Evolutionary conservation across 257 asterid species (phyloP), one percentile per base, ranked within the genome.

Genomic region (Voacanga thouarsii): DNA sequence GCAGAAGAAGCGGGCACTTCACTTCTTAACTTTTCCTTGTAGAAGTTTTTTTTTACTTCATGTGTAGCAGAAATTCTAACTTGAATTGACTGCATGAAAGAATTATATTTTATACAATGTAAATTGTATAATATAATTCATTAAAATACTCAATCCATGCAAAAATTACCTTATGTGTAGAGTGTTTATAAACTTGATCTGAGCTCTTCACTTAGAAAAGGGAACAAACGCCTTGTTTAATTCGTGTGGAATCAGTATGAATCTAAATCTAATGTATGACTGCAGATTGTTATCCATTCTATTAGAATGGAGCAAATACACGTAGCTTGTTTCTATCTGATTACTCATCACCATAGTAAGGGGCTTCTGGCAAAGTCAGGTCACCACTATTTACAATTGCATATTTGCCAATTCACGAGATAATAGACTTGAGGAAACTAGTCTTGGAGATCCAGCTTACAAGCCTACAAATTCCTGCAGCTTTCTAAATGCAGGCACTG

Each of bases 301-400:
- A 37, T 16, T 30, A 30, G 10, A 63, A 30, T 63, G 41, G 39
- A 61, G 39, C 2, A 24, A 61, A 61, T 9, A 12, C 21, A 63
- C 43, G 43, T 63, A 63, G 23, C 69, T 63, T 24, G 69, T 28
- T 30, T 53, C 59, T 14, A 53, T n/a, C 59, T 24, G 66, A 60
- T 60, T 24, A 60, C 15, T 60, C 30, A 7, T 24, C 1, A 5
- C 28, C 12, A n/a, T 7, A 2, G 30, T 60, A 15, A 1, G 10
- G 37, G 37, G 12, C 14, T 33, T 66, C 47, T 21, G 6, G 3
- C 47, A 66, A 66, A 66, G n/a, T 37, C 49, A 66, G 45, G 71
- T 66, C 47, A 66, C 10, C 6, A 37, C 37, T 37, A 66, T 66
- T 66, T 66, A 66, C 71, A 66, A 65, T 66, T 66, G 6, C 71